Conservation (phyloP, 306 rosid genomes). For the Cucumis cinereus region DNA sequence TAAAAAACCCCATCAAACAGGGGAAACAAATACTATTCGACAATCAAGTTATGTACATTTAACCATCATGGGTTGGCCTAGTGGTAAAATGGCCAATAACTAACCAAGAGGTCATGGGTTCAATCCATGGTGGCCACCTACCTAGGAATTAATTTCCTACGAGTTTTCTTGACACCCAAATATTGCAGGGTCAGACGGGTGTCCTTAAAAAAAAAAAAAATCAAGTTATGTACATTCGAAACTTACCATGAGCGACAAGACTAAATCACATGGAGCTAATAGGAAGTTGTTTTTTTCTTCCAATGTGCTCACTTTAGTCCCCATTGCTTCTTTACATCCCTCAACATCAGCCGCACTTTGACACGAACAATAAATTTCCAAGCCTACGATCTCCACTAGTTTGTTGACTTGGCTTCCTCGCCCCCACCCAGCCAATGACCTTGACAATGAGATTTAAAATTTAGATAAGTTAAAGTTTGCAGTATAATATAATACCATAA, state of each 20-base stretch:
- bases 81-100: no score
- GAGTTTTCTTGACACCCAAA: no score
- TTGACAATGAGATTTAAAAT: constrained; percentile 17
- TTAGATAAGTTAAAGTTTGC: neutral
- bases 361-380: constrained; percentile 67
- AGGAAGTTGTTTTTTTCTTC: constrained; percentile 37
- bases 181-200: no score
- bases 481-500: neutral
- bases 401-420: constrained; percentile 57
- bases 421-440: constrained; percentile 45
- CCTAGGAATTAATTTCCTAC: no score
- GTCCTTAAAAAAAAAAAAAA: no score
- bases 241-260: constrained; percentile 64
- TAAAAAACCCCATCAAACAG: neutral
- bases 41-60: neutral
- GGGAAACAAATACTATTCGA: neutral
- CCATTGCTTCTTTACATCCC: constrained; percentile 16
- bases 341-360: constrained; percentile 26
- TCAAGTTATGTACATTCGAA: no score
- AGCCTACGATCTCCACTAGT: constrained; percentile 52
- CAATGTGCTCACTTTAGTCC: constrained; percentile 16
- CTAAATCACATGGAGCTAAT: constrained; percentile 71
- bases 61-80: no score
- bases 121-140: no score
- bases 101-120: no score